Conservation (phyloP, 2,329 filamentous ascomycete genomes). For the Truncatella angustata region DNA sequence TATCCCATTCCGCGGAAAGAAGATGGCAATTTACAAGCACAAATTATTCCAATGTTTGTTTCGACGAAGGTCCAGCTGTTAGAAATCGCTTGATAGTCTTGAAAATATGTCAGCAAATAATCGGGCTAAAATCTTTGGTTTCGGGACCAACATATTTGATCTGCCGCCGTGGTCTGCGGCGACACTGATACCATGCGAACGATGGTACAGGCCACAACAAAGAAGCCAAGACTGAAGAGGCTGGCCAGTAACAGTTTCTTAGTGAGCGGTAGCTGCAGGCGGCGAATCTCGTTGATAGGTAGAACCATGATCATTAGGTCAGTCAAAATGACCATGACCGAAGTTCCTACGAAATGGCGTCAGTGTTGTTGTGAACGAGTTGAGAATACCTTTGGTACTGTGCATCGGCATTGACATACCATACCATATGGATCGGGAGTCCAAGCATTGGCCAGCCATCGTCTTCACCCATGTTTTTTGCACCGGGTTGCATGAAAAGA, state of each 20-base stretch:
- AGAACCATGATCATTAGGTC: conserved; percentile 16
- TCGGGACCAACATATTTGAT: background rate
- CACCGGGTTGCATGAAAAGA: conserved; percentile 2
- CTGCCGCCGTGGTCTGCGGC: conserved; percentile 3
- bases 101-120: background rate
- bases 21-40: conserved; percentile 13
- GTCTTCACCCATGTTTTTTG: background rate
- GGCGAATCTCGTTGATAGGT: conserved; percentile 14
- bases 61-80: conserved; percentile 19
- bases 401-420: too few relatives aligned
- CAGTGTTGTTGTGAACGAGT: background rate
- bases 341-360: conserved; percentile 3
- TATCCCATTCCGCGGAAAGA: background rate
- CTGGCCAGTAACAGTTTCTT: background rate
- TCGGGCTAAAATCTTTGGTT: background rate
- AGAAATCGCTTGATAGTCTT: conserved; percentile 16
- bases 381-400: background rate
- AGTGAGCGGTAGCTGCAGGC: conserved; percentile 10
- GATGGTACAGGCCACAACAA: conserved; percentile 1
- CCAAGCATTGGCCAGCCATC: background rate
- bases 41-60: conserved; percentile 16
- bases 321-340: conserved; percentile 14
- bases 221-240: conserved; percentile 4
- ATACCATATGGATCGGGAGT: background rate
- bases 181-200: conserved; percentile 3